Percentiles rank a stretch among this genome's conserved stretches.
phyloP scores from a whole-genome alignment of 1,139 yeast genomes.

The Pneumocystis murina region DNA sequence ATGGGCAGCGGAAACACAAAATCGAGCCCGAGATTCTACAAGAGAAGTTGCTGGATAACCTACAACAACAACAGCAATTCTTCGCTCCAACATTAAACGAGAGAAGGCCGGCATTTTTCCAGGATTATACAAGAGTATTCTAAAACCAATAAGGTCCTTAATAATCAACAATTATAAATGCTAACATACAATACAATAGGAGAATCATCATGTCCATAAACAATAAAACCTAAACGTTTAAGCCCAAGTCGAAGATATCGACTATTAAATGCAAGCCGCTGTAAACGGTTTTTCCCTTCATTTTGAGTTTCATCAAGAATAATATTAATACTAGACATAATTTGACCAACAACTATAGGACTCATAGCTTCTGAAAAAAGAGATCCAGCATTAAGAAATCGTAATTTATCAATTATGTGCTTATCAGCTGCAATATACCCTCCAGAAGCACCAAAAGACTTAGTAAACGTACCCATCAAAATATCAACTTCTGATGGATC shows the following conservation, averaged over 20 bases:
- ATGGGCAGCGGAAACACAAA: slow-evolving; percentile 82
- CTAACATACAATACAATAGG: slow-evolving; percentile 62
- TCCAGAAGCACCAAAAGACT: slow-evolving; percentile 97
- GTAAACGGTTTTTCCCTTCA: slow-evolving; percentile 80
- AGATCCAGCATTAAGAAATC: slow-evolving; percentile 58
- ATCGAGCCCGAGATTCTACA: slow-evolving; percentile 75
- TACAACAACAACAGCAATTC: slow-evolving; percentile 87
- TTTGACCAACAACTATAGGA: slow-evolving; percentile 84
- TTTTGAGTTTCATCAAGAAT: slow-evolving; percentile 72
- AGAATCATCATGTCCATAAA: slow-evolving; percentile 88
- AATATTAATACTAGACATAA: slow-evolving; percentile 61
- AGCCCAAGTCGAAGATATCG: slow-evolving; percentile 82
- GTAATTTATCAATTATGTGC: slow-evolving; percentile 53
- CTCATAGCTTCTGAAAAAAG: slow-evolving; percentile 73
- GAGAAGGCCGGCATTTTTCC: slow-evolving; percentile 90
- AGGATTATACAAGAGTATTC: slow-evolving; percentile 63
- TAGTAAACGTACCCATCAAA: slow-evolving; percentile 93
- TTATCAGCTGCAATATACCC: slow-evolving; percentile 78
- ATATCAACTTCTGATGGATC: slow-evolving; percentile 65
- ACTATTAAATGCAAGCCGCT: slow-evolving; percentile 88
- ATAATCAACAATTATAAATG: background rate
- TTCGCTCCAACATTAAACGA: slow-evolving; percentile 59
- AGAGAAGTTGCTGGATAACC: slow-evolving; percentile 97
- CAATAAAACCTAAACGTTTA: slow-evolving; percentile 82
- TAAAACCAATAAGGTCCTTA: background rate